A percentile compares a stretch with the other conserved stretches of the same genome.
Evolutionary conservation across 1,139 yeast genomes (phyloP).

Genomic region (Sugiyamaella paludigena): DNA sequence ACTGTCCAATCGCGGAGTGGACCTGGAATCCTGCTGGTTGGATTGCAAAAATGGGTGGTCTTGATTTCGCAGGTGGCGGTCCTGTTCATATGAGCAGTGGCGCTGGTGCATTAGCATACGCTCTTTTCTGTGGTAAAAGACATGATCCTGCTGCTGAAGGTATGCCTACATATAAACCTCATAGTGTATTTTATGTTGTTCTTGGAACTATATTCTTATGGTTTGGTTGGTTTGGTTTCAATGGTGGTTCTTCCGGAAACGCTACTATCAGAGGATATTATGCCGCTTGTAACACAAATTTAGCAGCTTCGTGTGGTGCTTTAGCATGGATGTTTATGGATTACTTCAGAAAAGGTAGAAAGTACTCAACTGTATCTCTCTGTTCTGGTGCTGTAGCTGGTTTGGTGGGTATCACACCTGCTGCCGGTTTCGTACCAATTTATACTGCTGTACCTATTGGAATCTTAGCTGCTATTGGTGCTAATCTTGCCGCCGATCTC

Average conservation of each 20-base stretch:
- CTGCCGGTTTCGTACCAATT: constrained; percentile 92
- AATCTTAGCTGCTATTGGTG: constrained; percentile 67
- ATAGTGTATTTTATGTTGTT: constrained; percentile 68
- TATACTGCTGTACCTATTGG: constrained; percentile 87
- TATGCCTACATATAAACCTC: constrained; percentile 82
- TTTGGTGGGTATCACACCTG: constrained; percentile 94
- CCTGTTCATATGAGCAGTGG: constrained; percentile 97
- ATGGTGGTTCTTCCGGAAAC: constrained; percentile 95
- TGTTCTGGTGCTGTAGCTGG: constrained; percentile 95
- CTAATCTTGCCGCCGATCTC: constrained; percentile 82
- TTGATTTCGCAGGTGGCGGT: constrained; percentile 98
- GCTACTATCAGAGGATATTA: constrained; percentile 90
- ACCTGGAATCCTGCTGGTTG: constrained; percentile 94
- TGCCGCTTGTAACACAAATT: constrained; percentile 86
- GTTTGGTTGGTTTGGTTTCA: constrained; percentile 99
- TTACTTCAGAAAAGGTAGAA: constrained; percentile 80
- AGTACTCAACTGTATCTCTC: constrained; percentile 93
- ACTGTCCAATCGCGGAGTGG: constrained; percentile 96
- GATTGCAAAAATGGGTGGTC: constrained; percentile 75
- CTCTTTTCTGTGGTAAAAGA: constrained; percentile 88
- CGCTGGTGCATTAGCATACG: constrained; percentile 90
- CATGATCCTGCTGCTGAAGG: constrained; percentile 60
- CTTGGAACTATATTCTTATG: constrained; percentile 90
- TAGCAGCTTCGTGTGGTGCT: constrained; percentile 92
- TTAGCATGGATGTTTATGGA: constrained; percentile 92